Base-by-base conservation (phyloP, 441 rosid species). In the Corymbia calophylla region DNA sequence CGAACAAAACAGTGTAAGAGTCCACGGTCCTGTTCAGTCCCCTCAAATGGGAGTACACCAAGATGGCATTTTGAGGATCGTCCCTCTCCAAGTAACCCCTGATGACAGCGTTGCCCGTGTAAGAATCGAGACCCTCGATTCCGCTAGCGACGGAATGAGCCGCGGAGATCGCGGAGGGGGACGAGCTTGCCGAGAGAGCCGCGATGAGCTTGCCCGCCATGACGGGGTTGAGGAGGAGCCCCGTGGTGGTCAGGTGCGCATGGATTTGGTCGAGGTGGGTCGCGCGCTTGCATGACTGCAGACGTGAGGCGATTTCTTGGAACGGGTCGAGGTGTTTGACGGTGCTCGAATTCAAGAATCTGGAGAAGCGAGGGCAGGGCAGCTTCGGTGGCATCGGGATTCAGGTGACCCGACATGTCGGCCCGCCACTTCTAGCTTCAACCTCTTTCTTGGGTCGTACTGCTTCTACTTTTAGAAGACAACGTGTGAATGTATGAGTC, bases 131-230 rank as follows among this genome's bases (percentile, higher is more conserved):
- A 29, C 92, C 91, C 14, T 39, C 44, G 82, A 88, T 66, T 44
- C 54, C 51, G 1, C 87, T 70, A 17, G 91, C 92, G n/a, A 92
- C 84, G 54, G 90, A 87, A 68, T 56, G 89, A 62, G 93, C 92
- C 47, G 85, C 53, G 56, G 90, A 86, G 32, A 48, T 29, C 32
- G 89, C 81, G 35, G 60, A 53, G 1, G 73, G 73, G n/a, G 49
- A 66, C 19, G 73, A 0, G 55, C 51, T 64, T 0, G 60, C 70
- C 21, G 91, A 92, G 49, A 88, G 88, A 53, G 90, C 49, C 39
- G 88, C 89, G 56, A 92, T 56, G 21, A 92, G 92, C 90, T 92
- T 92, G 90, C 91, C 66, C 29, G 93, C 92, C 29, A 68, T 1
- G 55, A 87, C 80, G 62, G 88, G 91, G 32, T 58, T 1, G 88